Percentiles rank a stretch among this genome's conserved stretches.
phyloP scores from a whole-genome alignment of 305 asterid genomes.

The Ajuga reptans region DNA sequence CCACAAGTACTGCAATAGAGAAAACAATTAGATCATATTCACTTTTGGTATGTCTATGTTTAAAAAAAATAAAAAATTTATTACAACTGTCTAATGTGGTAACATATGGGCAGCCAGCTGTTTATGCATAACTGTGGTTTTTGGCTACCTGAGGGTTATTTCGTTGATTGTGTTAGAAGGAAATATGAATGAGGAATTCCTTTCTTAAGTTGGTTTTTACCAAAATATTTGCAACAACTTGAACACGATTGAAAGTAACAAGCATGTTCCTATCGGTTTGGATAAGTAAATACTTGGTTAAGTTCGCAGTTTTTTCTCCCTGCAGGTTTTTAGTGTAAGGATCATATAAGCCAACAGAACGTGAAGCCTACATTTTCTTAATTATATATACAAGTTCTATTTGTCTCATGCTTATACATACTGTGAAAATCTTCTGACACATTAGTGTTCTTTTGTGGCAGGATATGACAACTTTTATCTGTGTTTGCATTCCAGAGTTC shows the following conservation, averaged over 20 bases:
- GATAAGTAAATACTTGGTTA: background rate
- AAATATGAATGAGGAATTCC: background rate
- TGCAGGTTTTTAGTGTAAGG: background rate
- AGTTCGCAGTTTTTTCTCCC: background rate
- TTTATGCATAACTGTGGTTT: background rate
- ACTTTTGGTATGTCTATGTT: background rate
- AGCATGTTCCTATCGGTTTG: background rate
- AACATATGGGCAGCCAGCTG: background rate
- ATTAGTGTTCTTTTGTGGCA: slow-evolving; percentile 32
- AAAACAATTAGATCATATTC: background rate
- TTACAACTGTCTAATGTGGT: background rate
- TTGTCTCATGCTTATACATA: background rate
- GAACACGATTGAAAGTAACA: background rate
- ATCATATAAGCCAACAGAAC: background rate
- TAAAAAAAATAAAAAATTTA: background rate
- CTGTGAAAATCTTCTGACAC: slow-evolving; percentile 14
- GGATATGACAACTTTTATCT: slow-evolving; percentile 93
- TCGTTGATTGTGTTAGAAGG: background rate
- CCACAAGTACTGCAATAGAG: background rate
- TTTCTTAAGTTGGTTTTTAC: background rate
- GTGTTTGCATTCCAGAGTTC: slow-evolving; percentile 97
- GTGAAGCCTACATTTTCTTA: background rate
- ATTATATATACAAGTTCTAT: background rate
- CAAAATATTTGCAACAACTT: background rate
- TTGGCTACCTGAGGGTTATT: background rate